Percentiles rank a stretch among this genome's conserved stretches.
Conservation (phyloP, 306 rosid genomes). For the Delonix regia region DNA sequence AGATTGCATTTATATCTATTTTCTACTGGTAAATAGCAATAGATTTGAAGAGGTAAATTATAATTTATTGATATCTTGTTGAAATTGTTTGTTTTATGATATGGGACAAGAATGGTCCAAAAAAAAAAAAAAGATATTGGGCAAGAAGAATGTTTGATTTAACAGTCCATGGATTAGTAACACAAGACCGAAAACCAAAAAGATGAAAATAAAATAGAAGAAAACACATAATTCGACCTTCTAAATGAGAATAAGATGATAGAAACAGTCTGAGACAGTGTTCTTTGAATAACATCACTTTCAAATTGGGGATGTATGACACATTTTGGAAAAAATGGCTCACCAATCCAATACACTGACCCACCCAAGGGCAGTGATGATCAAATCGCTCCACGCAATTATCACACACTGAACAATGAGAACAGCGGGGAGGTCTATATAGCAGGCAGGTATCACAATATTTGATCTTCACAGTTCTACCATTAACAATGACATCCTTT, state of each 20-base stretch:
- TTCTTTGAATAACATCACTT: neutral
- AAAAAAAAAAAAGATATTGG: too few species aligned
- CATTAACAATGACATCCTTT: constrained; percentile 63
- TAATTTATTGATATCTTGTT: neutral
- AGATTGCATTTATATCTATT: neutral
- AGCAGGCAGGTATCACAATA: constrained; percentile 77
- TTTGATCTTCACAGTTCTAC: constrained; percentile 56
- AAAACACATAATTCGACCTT: constrained; percentile 8
- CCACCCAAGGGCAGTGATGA: constrained; percentile 95
- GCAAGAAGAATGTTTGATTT: neutral
- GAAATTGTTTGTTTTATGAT: neutral
- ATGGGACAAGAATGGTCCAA: constrained; percentile 9
- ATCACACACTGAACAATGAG: constrained; percentile 80
- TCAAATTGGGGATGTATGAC: neutral
- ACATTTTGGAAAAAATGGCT: constrained; percentile 20
- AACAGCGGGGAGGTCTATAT: constrained; percentile 77
- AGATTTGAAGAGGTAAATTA: neutral
- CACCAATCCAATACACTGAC: constrained; percentile 86
- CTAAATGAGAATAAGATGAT: neutral
- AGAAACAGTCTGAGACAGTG: neutral
- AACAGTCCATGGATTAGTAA: neutral
- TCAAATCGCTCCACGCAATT: constrained; percentile 84
- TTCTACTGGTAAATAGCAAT: neutral
- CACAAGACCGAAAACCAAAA: neutral
- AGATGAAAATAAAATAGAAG: neutral